Conservation (phyloP, 2,329 filamentous ascomycete species). For the Lasiodiplodia theobromae region DNA sequence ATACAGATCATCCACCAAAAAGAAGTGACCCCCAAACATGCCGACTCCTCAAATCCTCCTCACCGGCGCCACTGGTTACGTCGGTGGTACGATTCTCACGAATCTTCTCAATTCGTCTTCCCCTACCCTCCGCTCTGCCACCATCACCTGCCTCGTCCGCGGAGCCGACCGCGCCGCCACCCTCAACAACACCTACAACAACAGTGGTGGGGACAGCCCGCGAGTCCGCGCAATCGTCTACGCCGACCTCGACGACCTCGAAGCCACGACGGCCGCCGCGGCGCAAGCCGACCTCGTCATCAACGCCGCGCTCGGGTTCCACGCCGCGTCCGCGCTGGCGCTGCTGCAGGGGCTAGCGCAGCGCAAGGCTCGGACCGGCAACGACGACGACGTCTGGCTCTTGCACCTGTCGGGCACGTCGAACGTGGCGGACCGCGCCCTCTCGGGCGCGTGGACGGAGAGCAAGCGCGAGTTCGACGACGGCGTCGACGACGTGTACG, state of each 20-base stretch:
- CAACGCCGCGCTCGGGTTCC: slow-evolving; percentile 34
- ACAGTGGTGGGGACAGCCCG: background rate
- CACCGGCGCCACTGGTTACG: slow-evolving; percentile 33
- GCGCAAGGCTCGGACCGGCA: slow-evolving; percentile 8
- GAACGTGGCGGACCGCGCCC: slow-evolving; percentile 32
- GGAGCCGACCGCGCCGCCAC: background rate
- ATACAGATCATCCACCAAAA: background rate
- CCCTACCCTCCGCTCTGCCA: background rate
- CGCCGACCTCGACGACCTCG: slow-evolving; percentile 29
- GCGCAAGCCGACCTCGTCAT: slow-evolving; percentile 35
- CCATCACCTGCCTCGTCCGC: slow-evolving; percentile 15
- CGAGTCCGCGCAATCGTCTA: slow-evolving; percentile 1
- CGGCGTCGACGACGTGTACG: slow-evolving; percentile 30
- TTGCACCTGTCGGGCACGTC: slow-evolving; percentile 34
- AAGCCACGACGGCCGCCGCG: slow-evolving; percentile 31
- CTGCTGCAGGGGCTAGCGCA: slow-evolving; percentile 33
- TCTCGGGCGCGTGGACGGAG: slow-evolving; percentile 25
- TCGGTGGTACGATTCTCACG: slow-evolving; percentile 31
- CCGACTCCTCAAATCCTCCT: slow-evolving; percentile 29
- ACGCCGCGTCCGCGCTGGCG: slow-evolving; percentile 4
- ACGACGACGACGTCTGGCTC: slow-evolving; percentile 32
- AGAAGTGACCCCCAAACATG: background rate
- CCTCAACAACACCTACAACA: slow-evolving; percentile 9
- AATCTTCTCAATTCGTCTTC: slow-evolving; percentile 21
- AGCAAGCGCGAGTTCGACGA: slow-evolving; percentile 33